Base-by-base conservation (phyloP, 768 basidiomycete genomes). In the Pleurotus tuoliensis region DNA sequence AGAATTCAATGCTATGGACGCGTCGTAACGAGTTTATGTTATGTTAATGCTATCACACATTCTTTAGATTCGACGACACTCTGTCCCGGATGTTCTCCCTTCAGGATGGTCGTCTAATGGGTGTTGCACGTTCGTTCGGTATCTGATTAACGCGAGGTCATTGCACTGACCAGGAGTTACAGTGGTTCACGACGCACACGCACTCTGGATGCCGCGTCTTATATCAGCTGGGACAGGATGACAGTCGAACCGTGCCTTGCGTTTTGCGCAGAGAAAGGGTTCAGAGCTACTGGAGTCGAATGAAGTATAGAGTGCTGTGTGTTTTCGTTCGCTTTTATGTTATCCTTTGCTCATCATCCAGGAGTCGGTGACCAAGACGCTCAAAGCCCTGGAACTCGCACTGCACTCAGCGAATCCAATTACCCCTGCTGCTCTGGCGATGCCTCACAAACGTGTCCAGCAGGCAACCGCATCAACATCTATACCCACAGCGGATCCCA, bases 241-340 rank as follows among this genome's bases (percentile, higher is more conserved):
- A 75, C 73, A 22, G 69, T 74, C 22, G 71, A 78, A 54, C 67
- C 64, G 39, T 79, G 78, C 66, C 68, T 75, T 5, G 58, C 63
- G 37, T 72, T 71, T 1, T 80, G 78, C 63, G 71, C 71, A 56
- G 63, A 63, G 18, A 62, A 61, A 30, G 75, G 75, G n/a, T 80
- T 69, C 59, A 66, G 68, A 4, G 58, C 76, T 9, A 73, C 76
- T 3, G 79, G 79, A 5, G 37, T 73, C 40, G 77, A 79, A 58
- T 77, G 66, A 40, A 67, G 72, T 1, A 49, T 58, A 8, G 66
- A 73, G 59, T 73, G 71, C 61, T 71, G 70, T 69, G 24, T 3
- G 67, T 59, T 13, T 40, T 49, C 18, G 11, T 20, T 30, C 24
- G 12, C 41, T 7, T 43, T 12, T 43, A 43, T 43, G 13, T 30